A percentile compares a stretch with the other conserved stretches of the same genome.
Conservation (phyloP, 192 early-diverging fungal species). For the Coemansia sp. region DNA sequence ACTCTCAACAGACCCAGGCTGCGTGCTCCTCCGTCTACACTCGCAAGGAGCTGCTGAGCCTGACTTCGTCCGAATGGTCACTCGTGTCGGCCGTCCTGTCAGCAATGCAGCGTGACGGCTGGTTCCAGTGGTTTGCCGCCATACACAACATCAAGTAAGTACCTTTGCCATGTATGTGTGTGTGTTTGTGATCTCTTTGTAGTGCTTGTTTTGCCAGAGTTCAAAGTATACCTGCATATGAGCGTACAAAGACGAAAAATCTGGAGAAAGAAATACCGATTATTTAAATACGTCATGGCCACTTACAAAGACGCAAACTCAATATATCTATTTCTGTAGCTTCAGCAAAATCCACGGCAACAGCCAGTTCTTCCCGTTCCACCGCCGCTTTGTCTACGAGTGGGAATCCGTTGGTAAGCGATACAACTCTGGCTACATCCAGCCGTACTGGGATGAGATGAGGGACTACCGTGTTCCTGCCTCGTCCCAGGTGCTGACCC, state of each 20-base stretch:
- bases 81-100: conserved; percentile 23
- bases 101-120: conserved; percentile 50
- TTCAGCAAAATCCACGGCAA: conserved; percentile 52
- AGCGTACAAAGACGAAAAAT: neutral
- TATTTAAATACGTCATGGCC: neutral
- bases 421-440: conserved; percentile 34
- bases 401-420: conserved; percentile 48
- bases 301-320: neutral
- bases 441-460: conserved; percentile 59
- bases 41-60: conserved; percentile 47
- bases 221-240: neutral
- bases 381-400: conserved; percentile 55
- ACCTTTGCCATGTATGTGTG: neutral
- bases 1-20: conserved; percentile 47
- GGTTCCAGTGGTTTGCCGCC: conserved; percentile 51
- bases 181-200: neutral
- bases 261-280: neutral
- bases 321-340: conserved; percentile 14
- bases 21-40: conserved; percentile 49
- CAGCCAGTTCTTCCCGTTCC: conserved; percentile 58
- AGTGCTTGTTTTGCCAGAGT: neutral
- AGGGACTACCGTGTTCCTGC: conserved; percentile 47
- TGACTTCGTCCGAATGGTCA: conserved; percentile 34
- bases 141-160: conserved; percentile 45
- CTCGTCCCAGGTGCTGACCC: conserved; percentile 36